Conservation (phyloP, 305 asterid species). For the Fraxinus velutina region DNA sequence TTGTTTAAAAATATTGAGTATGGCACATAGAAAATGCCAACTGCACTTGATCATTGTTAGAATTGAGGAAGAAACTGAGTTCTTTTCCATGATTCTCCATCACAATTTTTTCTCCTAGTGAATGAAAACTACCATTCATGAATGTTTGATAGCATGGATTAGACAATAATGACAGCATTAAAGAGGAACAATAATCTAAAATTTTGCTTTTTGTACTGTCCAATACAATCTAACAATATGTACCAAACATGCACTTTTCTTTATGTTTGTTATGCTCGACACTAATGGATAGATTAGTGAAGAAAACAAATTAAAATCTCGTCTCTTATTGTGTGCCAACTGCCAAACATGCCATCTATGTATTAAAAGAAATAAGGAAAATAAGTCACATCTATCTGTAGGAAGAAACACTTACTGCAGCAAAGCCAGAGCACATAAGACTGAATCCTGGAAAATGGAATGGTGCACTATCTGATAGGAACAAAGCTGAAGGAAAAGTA, state of each 20-base stretch:
- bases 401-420: constrained; percentile 49
- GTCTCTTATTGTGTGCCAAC: neutral
- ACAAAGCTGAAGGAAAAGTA: constrained; percentile 45
- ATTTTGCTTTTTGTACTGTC: neutral
- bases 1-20: neutral
- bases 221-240: neutral
- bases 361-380: neutral
- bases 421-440: constrained; percentile 67
- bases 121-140: neutral
- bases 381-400: neutral
- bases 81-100: neutral
- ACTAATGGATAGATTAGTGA: neutral
- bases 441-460: constrained; percentile 90
- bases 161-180: neutral
- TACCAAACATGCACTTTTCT: neutral
- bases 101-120: neutral
- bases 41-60: neutral
- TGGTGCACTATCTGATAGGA: constrained; percentile 73
- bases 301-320: neutral
- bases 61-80: neutral
- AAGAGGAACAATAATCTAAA: neutral
- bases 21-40: neutral
- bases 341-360: neutral
- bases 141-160: neutral
- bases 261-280: neutral